phyloP scores from a whole-genome alignment of 306 rosid genomes.

The Citrullus mucosospermus region DNA sequence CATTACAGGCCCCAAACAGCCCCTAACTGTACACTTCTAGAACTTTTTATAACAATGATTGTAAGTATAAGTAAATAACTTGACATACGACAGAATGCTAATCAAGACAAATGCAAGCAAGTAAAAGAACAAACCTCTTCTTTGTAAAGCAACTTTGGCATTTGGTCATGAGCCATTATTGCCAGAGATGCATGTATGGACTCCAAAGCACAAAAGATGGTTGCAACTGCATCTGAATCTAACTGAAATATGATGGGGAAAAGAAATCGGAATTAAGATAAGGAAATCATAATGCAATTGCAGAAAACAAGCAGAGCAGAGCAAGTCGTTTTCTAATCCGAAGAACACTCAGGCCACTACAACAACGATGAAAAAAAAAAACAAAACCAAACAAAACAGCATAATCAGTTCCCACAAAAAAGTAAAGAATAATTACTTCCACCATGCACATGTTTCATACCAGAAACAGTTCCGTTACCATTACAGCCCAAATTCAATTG shows the following conservation, averaged over 20 bases:
- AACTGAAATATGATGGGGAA: constrained; percentile 44
- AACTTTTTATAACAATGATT: background rate
- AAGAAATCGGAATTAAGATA: background rate
- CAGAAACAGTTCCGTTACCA: background rate
- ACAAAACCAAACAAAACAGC: no score
- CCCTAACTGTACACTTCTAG: background rate
- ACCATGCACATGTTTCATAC: background rate
- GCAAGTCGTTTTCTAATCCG: background rate
- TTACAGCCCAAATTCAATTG: background rate
- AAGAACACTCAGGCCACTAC: background rate
- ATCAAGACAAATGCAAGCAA: background rate
- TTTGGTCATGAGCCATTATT: constrained; percentile 69
- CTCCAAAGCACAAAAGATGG: constrained; percentile 74
- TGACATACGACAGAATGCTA: background rate
- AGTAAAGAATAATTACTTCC: background rate
- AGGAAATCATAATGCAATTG: background rate
- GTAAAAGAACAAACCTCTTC: constrained; percentile 55
- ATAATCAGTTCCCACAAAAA: background rate
- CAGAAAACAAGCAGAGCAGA: background rate
- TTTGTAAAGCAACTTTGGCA: constrained; percentile 92
- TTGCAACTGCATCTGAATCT: constrained; percentile 59
- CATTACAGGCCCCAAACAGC: no score
- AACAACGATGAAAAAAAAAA: background rate
- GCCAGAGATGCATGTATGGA: constrained; percentile 90
- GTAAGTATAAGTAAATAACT: background rate